These are phyloP conservation scores for Puccinia hordei DNA, from an alignment of 1,284 basidiomycete genomes.

Conservation along the genomic window DNA sequence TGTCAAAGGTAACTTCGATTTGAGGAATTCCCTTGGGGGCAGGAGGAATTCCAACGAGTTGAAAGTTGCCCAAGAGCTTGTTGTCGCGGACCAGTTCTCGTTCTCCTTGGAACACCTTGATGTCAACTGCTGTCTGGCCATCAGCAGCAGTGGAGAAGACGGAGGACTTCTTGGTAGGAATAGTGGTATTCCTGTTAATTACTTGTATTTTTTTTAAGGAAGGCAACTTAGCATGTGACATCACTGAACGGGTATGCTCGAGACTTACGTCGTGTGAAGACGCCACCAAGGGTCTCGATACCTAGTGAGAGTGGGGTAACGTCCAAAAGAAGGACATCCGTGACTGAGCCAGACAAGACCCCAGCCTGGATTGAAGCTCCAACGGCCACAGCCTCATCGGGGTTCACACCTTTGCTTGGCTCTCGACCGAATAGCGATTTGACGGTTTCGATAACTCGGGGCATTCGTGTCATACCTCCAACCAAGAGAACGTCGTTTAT, in stretches of 20 bases:
- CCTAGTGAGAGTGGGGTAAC: constrained; percentile 92
- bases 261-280: constrained; percentile 74
- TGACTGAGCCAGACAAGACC: constrained; percentile 93
- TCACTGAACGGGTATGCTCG: background rate
- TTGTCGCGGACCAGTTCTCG: constrained; percentile 96
- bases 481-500: constrained; percentile 96
- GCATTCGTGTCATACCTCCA: constrained; percentile 98
- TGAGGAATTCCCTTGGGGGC: constrained; percentile 98
- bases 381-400: constrained; percentile 90
- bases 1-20: constrained; percentile 98
- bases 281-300: constrained; percentile 91
- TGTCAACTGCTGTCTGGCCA: constrained; percentile 86
- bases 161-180: constrained; percentile 99
- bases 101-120: constrained; percentile 82
- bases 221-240: background rate
- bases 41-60: constrained; percentile 94
- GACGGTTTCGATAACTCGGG: constrained; percentile 88
- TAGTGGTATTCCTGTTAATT: constrained; percentile 91
- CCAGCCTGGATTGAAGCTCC: constrained; percentile 92
- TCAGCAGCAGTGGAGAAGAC: constrained; percentile 90
- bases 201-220: too few relatives aligned
- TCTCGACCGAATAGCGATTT: constrained; percentile 90
- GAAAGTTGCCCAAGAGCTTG: constrained; percentile 99
- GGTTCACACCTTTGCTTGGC: constrained; percentile 96
- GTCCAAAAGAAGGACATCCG: constrained; percentile 91